Conservation (phyloP, 2,329 filamentous ascomycete species). For the Scedosporium dehoogii region DNA sequence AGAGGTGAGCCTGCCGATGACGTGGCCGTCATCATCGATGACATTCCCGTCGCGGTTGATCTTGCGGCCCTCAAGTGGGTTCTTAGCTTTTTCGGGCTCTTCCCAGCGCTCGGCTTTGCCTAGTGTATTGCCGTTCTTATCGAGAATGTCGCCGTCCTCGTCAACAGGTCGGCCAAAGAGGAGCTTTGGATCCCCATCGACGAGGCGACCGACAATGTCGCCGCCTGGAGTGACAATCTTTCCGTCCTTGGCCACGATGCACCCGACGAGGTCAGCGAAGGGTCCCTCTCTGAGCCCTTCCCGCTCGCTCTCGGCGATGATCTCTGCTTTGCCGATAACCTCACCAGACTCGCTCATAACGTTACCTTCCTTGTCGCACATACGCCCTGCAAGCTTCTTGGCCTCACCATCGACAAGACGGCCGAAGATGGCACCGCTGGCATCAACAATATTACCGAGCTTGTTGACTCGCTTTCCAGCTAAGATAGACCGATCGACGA, state of each 20-base stretch:
- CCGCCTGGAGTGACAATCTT: slow-evolving; percentile 57
- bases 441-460: slow-evolving; percentile 51
- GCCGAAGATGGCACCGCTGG: slow-evolving; percentile 45
- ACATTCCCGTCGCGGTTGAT: slow-evolving; percentile 52
- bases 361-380: slow-evolving; percentile 62
- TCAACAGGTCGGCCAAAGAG: slow-evolving; percentile 68
- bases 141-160: slow-evolving; percentile 72
- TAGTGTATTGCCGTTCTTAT: slow-evolving; percentile 57
- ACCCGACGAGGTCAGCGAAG: slow-evolving; percentile 56
- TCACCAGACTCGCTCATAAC: slow-evolving; percentile 65
- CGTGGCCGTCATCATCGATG: slow-evolving; percentile 46
- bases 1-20: slow-evolving; percentile 57
- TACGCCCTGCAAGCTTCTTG: slow-evolving; percentile 53
- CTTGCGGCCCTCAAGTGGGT: slow-evolving; percentile 40
- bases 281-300: slow-evolving; percentile 55
- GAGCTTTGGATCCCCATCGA: slow-evolving; percentile 60
- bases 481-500: slow-evolving; percentile 48
- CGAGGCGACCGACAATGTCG: slow-evolving; percentile 62
- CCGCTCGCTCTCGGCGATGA: slow-evolving; percentile 58
- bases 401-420: slow-evolving; percentile 58
- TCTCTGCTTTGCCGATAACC: slow-evolving; percentile 56
- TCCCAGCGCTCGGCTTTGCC: slow-evolving; percentile 52
- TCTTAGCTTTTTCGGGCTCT: slow-evolving; percentile 41
- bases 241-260: slow-evolving; percentile 59
- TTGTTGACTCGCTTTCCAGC: slow-evolving; percentile 66